Percentiles rank a stretch among this genome's conserved stretches.
phyloP scores from a whole-genome alignment of 257 asterid genomes.

The Ocimum tenuiflorum region DNA sequence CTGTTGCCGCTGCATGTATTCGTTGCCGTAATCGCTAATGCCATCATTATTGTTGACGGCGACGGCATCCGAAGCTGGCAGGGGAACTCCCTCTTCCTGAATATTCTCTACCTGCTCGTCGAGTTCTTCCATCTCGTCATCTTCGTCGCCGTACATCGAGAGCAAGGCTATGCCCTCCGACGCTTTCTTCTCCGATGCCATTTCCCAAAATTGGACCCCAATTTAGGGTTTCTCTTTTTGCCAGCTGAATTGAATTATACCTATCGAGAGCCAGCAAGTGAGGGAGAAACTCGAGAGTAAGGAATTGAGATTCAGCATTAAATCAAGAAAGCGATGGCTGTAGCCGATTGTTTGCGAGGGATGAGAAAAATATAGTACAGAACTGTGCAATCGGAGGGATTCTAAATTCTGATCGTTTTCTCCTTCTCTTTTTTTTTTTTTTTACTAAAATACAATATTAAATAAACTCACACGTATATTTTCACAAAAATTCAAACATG shows the following conservation, averaged over 20 bases:
- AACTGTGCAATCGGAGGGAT: too few species aligned
- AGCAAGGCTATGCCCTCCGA: constrained; percentile 86
- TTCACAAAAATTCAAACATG: too few species aligned
- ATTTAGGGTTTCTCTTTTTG: neutral
- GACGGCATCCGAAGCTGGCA: constrained; percentile 17
- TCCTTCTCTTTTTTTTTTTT: too few species aligned
- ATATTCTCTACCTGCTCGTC: constrained; percentile 25
- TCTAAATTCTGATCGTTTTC: too few species aligned
- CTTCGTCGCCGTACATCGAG: constrained; percentile 83
- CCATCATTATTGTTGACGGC: constrained; percentile 20
- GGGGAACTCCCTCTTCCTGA: constrained; percentile 24
- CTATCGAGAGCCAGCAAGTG: neutral
- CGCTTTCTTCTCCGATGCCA: constrained; percentile 68
- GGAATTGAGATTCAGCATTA: constrained; percentile 8
- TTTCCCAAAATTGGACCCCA: constrained; percentile 17
- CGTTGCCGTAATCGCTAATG: constrained; percentile 22
- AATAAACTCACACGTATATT: too few species aligned
- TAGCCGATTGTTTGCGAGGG: neutral
- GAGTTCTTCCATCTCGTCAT: constrained; percentile 66
- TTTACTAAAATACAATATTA: too few species aligned
- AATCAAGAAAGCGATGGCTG: constrained; percentile 2
- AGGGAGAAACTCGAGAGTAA: neutral
- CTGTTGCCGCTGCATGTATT: constrained; percentile 22
- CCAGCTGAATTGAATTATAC: neutral
- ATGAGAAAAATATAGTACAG: neutral